Conservation (phyloP, 139 green algal genomes). For the Chlamydomonas incerta region DNA sequence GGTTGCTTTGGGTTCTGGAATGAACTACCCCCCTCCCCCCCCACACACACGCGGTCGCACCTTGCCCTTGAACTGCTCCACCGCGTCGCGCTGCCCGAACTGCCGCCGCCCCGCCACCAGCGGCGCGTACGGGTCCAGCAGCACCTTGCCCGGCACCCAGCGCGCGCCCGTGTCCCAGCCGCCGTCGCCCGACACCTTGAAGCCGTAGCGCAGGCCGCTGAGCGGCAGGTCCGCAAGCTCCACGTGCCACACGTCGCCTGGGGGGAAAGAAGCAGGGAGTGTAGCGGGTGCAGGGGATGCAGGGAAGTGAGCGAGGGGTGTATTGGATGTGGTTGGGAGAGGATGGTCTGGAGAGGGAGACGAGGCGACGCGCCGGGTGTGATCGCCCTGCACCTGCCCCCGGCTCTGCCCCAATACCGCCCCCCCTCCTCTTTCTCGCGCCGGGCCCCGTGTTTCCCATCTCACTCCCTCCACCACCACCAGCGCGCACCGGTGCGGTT, state of each 20-base stretch:
- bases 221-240: conserved; percentile 72
- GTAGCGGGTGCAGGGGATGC: too few relatives aligned
- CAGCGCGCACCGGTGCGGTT: conserved; percentile 50
- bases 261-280: neutral
- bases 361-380: too few relatives aligned
- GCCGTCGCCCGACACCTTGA: conserved; percentile 70
- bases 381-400: too few relatives aligned
- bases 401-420: too few relatives aligned
- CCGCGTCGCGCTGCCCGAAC: conserved; percentile 83
- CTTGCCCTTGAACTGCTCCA: conserved; percentile 81
- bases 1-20: too few relatives aligned
- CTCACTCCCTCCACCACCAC: too few relatives aligned
- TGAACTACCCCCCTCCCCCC: neutral
- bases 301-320: too few relatives aligned
- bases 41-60: conserved; percentile 33
- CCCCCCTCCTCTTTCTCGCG: too few relatives aligned
- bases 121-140: conserved; percentile 91
- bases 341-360: too few relatives aligned
- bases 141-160: conserved; percentile 74
- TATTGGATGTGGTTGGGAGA: too few relatives aligned
- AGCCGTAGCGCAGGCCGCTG: conserved; percentile 77
- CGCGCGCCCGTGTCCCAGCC: conserved; percentile 85
- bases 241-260: conserved; percentile 84
- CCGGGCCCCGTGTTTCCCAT: too few relatives aligned
- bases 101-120: conserved; percentile 72